phyloP scores from a whole-genome alignment of 768 basidiomycete genomes.

The Lactifluus piperatus region DNA sequence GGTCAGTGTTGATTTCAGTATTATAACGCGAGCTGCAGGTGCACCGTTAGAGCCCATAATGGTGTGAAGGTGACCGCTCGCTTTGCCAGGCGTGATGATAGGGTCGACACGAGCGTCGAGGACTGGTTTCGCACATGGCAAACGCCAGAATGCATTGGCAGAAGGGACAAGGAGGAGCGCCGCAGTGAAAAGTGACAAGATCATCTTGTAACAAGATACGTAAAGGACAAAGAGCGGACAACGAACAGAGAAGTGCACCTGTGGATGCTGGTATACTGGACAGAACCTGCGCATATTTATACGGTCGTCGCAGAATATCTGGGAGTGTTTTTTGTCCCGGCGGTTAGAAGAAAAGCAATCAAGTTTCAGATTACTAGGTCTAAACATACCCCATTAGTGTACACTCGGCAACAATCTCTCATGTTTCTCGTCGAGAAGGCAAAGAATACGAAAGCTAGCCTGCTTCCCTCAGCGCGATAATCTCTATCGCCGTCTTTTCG shows the following conservation, averaged over 20 bases:
- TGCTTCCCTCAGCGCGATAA: not conserved
- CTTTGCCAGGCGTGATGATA: constrained; percentile 3
- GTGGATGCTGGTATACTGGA: not conserved
- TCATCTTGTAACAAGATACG: not conserved
- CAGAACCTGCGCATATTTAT: not conserved
- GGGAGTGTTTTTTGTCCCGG: not conserved
- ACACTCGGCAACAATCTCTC: not conserved
- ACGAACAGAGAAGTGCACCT: not conserved
- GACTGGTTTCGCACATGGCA: constrained; percentile 11
- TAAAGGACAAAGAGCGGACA: not conserved
- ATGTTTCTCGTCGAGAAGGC: not conserved
- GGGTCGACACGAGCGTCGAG: constrained; percentile 15
- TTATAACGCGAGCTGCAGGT: not conserved
- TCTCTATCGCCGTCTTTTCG: constrained; percentile 10
- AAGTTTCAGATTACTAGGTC: constrained; percentile 1
- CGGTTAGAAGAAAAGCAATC: not conserved
- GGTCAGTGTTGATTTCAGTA: not conserved
- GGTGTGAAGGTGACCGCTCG: constrained; percentile 14
- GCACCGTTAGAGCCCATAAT: constrained; percentile 16
- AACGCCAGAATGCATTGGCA: constrained; percentile 10
- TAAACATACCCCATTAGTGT: constrained; percentile 1
- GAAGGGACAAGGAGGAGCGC: constrained; percentile 6
- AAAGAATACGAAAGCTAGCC: not conserved
- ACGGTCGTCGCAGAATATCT: constrained; percentile 1
- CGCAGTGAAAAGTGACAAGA: constrained; percentile 1